These are phyloP conservation scores for Coemansia sp. DNA, from an alignment of 192 early-diverging fungal genomes.

Conservation along the genomic window DNA sequence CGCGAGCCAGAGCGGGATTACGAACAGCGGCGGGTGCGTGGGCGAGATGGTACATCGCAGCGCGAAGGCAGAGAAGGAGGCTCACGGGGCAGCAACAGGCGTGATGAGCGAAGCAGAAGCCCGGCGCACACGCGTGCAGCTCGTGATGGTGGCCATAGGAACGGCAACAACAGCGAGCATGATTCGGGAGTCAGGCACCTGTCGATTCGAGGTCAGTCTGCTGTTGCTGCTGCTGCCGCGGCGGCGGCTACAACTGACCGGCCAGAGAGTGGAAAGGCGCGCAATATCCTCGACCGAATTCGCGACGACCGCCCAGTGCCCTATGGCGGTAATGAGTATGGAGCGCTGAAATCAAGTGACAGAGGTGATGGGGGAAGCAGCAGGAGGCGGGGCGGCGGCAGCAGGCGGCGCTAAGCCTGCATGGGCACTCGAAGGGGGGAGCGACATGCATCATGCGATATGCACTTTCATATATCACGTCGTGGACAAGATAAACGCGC, in stretches of 20 bases:
- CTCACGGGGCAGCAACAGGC: constrained; percentile 6
- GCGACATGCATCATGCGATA: not conserved
- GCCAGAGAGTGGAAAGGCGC: constrained; percentile 9
- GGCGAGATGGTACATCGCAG: not conserved
- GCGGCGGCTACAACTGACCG: not conserved
- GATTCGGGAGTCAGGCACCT: constrained; percentile 19
- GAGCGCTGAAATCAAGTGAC: not conserved
- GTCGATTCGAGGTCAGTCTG: constrained; percentile 9
- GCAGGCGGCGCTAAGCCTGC: constrained; percentile 5
- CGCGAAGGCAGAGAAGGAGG: constrained; percentile 10
- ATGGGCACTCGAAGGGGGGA: not conserved
- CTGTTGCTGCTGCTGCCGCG: not conserved
- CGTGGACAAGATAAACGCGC: not conserved
- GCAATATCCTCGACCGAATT: constrained; percentile 34
- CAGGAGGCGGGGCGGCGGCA: constrained; percentile 17
- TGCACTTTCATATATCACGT: not conserved
- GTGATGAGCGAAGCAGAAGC: constrained; percentile 31
- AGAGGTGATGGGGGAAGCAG: not conserved
- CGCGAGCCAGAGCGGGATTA: constrained; percentile 8
- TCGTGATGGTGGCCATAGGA: constrained; percentile 2
- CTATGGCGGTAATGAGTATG: not conserved
- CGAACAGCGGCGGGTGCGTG: constrained; percentile 2
- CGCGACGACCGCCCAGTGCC: constrained; percentile 22
- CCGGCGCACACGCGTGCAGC: constrained; percentile 13
- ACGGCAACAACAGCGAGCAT: not conserved